Percentiles rank a stretch among this genome's conserved stretches.
Conservation (phyloP, 768 basidiomycete species). For the Termitomyces sp. region DNA sequence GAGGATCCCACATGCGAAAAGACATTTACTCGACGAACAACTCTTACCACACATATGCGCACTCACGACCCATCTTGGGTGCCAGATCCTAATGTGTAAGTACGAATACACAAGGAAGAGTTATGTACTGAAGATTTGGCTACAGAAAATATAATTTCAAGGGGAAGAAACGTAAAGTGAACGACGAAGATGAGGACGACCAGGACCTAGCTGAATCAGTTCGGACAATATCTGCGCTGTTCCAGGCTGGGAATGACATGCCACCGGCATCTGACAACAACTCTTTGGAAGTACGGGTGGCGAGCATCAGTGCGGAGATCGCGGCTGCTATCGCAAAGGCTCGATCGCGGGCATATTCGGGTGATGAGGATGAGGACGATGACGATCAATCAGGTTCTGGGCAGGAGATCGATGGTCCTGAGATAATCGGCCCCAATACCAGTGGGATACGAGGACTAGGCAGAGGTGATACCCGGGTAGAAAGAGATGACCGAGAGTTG, state of each 20-base stretch:
- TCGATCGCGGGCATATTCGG: conserved; percentile 53
- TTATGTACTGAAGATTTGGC: conserved; percentile 7
- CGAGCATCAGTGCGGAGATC: conserved; percentile 78
- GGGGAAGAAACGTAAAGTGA: conserved; percentile 58
- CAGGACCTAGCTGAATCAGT: conserved; percentile 68
- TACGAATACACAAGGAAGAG: conserved; percentile 9
- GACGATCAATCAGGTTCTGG: conserved; percentile 48
- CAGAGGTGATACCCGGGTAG: conserved; percentile 21
- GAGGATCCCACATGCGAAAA: conserved; percentile 81
- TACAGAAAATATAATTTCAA: conserved; percentile 76
- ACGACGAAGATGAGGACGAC: conserved; percentile 54
- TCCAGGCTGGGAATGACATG: conserved; percentile 43
- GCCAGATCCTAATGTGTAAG: conserved; percentile 79
- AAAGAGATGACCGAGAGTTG: conserved; percentile 21
- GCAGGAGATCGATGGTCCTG: conserved; percentile 45
- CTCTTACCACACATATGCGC: conserved; percentile 83
- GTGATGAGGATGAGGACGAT: conserved; percentile 47
- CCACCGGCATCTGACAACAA: conserved; percentile 33
- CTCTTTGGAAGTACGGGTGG: conserved; percentile 61
- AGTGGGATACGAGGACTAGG: conserved; percentile 55
- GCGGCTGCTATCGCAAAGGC: conserved; percentile 78
- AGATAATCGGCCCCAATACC: conserved; percentile 55
- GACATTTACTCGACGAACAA: conserved; percentile 84
- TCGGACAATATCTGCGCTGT: conserved; percentile 68
- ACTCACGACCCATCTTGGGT: conserved; percentile 85